Evolutionary conservation across 352 stramenopile species (phyloP), one percentile per base, ranked within the genome.

Genomic region (Phytophthora cactorum): DNA sequence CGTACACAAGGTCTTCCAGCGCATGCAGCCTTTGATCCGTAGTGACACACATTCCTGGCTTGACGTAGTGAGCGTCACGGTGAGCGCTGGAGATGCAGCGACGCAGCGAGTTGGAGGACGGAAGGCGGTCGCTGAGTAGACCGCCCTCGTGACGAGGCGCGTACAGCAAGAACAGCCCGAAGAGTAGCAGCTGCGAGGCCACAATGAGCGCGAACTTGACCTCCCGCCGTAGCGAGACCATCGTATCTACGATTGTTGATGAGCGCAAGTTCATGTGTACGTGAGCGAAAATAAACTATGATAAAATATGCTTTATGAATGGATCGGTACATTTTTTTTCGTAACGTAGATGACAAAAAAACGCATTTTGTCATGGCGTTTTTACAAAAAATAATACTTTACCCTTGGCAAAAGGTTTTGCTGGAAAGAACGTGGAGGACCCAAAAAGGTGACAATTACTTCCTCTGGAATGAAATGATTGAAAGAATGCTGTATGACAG

Each of bases 151-250:
- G 15, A 2, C 56, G 41, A 41, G 72, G 63, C 17, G 56, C 55
- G 47, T 80, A 79, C 6, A 73, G 55, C 53, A 86, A 27, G 34
- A 82, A 81, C 15, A 82, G 54, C 55, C 69, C 66, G 66, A 85
- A 74, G 10, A 75, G 64, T 7, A 75, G 49, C 28, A 88, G 25
- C 52, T 88, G 74, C 10, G 68, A 62, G 25, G 39, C 50, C 17
- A 79, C 62, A 17, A 88, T 43, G 7, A 77, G 52, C 36, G 72
- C 65, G 44, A 87, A 67, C 60, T 71, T 72, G 43, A 73, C 11
- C 52, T 75, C 49, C 7, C 62, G 52, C 1, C 61, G 61, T 12
- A 51, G 25, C 11, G 41, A 25, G 5, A 54, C 6, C 51, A 60
- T 62, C 4, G 12, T 34, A 5, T 12, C 22, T 22, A 22, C 22